Percentiles rank a stretch among this genome's conserved stretches.
Conservation (phyloP, 352 stramenopile species). For the Phytophthora cajani region DNA sequence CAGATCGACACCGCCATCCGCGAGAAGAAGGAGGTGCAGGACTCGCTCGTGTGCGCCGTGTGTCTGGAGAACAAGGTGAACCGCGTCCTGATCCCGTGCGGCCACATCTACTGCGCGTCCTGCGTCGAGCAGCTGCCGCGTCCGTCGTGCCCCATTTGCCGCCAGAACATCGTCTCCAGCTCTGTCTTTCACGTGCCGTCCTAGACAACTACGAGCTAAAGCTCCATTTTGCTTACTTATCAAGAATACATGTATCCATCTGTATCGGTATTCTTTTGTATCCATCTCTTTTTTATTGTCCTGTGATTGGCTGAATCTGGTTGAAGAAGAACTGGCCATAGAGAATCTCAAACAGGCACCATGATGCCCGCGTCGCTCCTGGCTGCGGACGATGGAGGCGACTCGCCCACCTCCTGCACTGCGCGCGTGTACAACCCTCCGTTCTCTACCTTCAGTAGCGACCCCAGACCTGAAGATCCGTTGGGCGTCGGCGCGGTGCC, state of each 20-base stretch:
- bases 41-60: constrained; percentile 80
- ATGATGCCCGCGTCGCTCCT: constrained; percentile 27
- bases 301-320: constrained; percentile 1
- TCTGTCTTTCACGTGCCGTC: constrained; percentile 77
- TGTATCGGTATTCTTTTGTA: not conserved
- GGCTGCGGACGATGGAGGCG: constrained; percentile 8
- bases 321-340: constrained; percentile 29
- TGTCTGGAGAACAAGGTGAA: constrained; percentile 86
- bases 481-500: not conserved
- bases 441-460: not conserved
- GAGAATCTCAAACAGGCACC: not conserved
- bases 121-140: constrained; percentile 71
- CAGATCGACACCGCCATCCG: constrained; percentile 76
- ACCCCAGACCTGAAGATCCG: not conserved
- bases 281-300: not conserved
- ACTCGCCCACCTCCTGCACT: constrained; percentile 20
- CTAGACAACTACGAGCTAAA: constrained; percentile 16
- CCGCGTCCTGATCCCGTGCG: constrained; percentile 82
- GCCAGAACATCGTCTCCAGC: constrained; percentile 61
- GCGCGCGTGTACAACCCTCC: constrained; percentile 5
- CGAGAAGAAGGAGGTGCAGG: constrained; percentile 77
- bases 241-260: not conserved
- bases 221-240: not conserved
- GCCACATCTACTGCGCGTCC: constrained; percentile 81
- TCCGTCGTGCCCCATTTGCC: constrained; percentile 75